Percentiles rank a stretch among this genome's conserved stretches.
These are phyloP conservation scores for Mrakia gelida DNA, from an alignment of 768 basidiomycete species.

Conservation along the genomic window DNA sequence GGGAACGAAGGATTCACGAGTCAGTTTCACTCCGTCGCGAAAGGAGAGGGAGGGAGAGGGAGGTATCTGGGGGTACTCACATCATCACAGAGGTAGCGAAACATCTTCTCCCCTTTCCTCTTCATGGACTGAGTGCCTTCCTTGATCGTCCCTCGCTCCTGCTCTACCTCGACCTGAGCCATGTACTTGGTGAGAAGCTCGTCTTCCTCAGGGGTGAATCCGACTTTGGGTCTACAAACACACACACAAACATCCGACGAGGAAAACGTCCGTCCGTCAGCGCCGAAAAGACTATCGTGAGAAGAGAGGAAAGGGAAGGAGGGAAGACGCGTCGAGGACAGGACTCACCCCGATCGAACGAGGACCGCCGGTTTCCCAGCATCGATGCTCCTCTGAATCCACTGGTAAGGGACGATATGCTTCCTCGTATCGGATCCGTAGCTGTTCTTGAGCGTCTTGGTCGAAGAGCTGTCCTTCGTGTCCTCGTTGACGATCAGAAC, in stretches of 20 bases:
- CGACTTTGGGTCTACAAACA: background rate
- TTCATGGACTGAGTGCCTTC: slow-evolving; percentile 55
- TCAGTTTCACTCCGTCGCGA: no score
- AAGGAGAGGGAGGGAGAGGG: background rate
- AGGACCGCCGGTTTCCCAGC: background rate
- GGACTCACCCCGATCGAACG: background rate
- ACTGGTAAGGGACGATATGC: background rate
- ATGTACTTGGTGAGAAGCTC: slow-evolving; percentile 75
- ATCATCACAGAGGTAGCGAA: slow-evolving; percentile 6
- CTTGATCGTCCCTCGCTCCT: slow-evolving; percentile 51
- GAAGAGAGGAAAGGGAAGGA: background rate
- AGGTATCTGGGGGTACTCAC: background rate
- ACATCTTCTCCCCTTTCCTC: slow-evolving; percentile 68
- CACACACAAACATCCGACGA: background rate
- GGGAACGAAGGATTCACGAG: background rate
- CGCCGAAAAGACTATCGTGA: background rate
- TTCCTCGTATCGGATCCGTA: background rate
- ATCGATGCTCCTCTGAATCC: background rate
- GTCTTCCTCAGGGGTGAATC: slow-evolving; percentile 17
- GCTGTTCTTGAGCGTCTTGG: background rate
- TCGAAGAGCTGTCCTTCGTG: background rate
- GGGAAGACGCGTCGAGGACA: background rate
- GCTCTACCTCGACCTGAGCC: slow-evolving; percentile 61
- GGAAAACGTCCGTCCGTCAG: background rate
- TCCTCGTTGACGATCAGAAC: background rate